Base-by-base conservation (phyloP, 139 green algal species). In the Chlamydomonas sp. region DNA sequence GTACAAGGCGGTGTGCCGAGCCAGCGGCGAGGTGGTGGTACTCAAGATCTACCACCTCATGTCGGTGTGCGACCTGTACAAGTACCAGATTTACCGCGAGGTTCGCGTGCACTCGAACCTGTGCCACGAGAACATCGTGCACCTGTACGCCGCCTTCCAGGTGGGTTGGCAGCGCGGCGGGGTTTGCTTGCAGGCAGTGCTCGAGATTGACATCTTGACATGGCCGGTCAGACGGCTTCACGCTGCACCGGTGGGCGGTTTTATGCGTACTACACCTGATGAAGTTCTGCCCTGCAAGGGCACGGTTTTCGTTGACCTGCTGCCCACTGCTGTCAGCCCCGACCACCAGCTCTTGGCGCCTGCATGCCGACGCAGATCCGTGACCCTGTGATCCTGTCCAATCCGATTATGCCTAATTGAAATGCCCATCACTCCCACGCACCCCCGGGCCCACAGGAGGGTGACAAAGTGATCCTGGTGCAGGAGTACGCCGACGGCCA, bases 51-150 rank as follows among this genome's bases (percentile, higher is more conserved):
- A 95, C 83, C 80, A 86, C 20, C 81, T 95, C 60, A 80, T 84
- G 79, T 81, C 73, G 31, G 85, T 93, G 76, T 95, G 92, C 72
- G 92, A 93, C 75, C 89, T 95, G 63, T 93, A 95, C 89, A 87
- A 91, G 84, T 92, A 95, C 88, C 92, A 95, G 89, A 95, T 95
- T 64, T 95, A 92, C 90, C 82, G 92, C 31, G 92, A 95, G 87
- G 88, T 95, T 14, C 86, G 80, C 9, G 83, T 95, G 83, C 92
- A 95, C 90, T 83, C 66, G 68, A 90, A 20, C 61, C 88, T 91
- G 62, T 77, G 90, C 63, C 92, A 95, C 80, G 92, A 93, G 66
- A 95, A 95, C 90, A 90, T 95, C 88, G 87, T 95, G 59, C 89
- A 89, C 74, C 90, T 95, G 64, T 93, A 90, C 62, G 90, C 89